Evolutionary conservation across 2,329 filamentous ascomycete genomes (phyloP).

Genomic region (Aspergillus candidus): DNA sequence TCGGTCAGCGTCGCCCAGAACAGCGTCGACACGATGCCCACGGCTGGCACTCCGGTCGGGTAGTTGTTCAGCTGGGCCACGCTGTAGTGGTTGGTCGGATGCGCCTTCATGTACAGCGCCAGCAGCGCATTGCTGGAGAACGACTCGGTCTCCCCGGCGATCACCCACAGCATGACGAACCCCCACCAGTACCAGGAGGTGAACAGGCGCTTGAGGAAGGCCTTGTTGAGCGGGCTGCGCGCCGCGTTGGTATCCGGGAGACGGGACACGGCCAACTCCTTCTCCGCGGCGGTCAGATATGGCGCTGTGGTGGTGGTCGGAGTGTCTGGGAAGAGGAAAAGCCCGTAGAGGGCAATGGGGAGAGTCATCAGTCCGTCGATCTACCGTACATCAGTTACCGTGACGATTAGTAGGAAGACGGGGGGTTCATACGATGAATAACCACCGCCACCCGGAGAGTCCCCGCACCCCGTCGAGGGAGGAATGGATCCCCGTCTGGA

Average conservation of each 20-base stretch:
- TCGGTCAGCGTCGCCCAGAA: constrained; percentile 67
- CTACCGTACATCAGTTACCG: constrained; percentile 11
- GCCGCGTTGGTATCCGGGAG: constrained; percentile 21
- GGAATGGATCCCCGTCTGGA: constrained; percentile 31
- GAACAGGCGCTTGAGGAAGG: constrained; percentile 28
- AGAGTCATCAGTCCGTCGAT: constrained; percentile 38
- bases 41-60: constrained; percentile 48
- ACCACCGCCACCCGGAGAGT: constrained; percentile 31
- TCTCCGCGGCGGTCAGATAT: constrained; percentile 28
- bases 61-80: constrained; percentile 50
- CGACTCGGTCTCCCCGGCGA: constrained; percentile 65
- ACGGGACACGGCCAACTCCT: constrained; percentile 25
- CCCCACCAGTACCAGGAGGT: constrained; percentile 33
- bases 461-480: constrained; percentile 23
- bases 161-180: constrained; percentile 43
- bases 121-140: constrained; percentile 60
- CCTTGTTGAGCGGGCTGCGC: constrained; percentile 15
- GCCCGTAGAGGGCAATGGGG: constrained; percentile 40
- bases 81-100: constrained; percentile 41
- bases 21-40: constrained; percentile 52
- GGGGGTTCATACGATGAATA: constrained; percentile 26
- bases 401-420: neutral
- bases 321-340: constrained; percentile 37
- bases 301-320: constrained; percentile 31
- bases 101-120: constrained; percentile 46